phyloP scores from a whole-genome alignment of 306 rosid species.

The Crataegus laevigata region DNA sequence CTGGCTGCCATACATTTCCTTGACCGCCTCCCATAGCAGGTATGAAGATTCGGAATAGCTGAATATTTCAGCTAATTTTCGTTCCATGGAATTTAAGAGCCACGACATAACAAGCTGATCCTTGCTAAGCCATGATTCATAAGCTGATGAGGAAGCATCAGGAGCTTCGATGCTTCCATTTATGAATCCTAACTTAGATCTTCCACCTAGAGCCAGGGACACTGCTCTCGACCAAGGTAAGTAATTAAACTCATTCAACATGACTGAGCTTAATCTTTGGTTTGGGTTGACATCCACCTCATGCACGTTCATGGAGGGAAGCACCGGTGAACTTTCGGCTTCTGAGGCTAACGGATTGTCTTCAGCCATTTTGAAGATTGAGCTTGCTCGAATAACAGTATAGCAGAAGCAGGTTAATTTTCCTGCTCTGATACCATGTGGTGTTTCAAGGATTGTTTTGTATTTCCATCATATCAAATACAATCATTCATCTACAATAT shows the following conservation, averaged over 20 bases:
- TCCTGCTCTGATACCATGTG: not conserved
- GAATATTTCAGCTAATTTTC: not conserved
- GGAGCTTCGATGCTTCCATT: not conserved
- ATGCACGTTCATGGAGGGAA: not conserved
- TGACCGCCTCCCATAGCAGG: not conserved
- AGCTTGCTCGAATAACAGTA: not conserved
- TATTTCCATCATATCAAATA: no score
- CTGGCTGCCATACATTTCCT: not conserved
- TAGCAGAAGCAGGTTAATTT: not conserved
- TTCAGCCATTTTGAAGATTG: not conserved
- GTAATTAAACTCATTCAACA: not conserved
- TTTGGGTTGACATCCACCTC: not conserved
- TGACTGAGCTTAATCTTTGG: not conserved
- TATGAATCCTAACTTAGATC: not conserved
- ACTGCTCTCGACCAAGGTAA: not conserved
- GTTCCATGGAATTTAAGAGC: no score
- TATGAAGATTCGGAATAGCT: not conserved
- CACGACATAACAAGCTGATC: not conserved
- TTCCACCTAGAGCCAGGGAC: not conserved
- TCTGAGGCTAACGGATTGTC: not conserved
- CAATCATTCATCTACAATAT: no score
- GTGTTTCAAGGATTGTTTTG: no score
- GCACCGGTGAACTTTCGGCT: not conserved
- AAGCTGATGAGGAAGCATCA: not conserved
- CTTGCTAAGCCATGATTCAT: not conserved